phyloP scores from a whole-genome alignment of 2,329 filamentous ascomycete genomes.

The Aspergillus sergii region DNA sequence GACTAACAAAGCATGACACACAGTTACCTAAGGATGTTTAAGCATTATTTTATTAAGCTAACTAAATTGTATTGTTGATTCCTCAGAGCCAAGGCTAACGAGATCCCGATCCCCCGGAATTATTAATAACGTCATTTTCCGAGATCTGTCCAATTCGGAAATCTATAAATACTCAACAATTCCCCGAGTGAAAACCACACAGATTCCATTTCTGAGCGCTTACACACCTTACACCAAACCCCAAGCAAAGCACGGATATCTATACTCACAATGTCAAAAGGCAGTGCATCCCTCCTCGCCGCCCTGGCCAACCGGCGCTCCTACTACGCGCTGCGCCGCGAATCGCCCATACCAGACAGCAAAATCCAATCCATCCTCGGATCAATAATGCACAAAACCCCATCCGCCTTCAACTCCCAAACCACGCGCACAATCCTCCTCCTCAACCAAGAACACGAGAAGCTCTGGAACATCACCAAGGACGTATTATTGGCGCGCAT shows the following conservation, averaged over 20 bases:
- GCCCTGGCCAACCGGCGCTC: conserved; percentile 28
- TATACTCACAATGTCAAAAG: background rate
- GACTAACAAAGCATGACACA: background rate
- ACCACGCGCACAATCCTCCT: conserved; percentile 74
- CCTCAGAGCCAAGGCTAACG: background rate
- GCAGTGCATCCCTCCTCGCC: conserved; percentile 16
- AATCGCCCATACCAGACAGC: conserved; percentile 32
- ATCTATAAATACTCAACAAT: background rate
- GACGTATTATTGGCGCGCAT: conserved; percentile 63
- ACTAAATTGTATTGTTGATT: background rate
- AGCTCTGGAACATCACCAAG: conserved; percentile 73
- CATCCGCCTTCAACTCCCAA: conserved; percentile 82
- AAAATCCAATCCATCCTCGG: conserved; percentile 32
- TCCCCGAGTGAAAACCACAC: too few species aligned
- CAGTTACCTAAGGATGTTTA: background rate
- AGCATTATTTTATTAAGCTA: background rate
- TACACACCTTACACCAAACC: too few species aligned
- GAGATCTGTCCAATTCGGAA: background rate
- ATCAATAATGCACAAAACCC: conserved; percentile 62
- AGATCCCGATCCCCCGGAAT: background rate
- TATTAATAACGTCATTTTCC: too few species aligned
- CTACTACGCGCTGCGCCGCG: conserved; percentile 30
- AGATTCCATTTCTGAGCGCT: too few species aligned
- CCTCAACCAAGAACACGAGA: conserved; percentile 76
- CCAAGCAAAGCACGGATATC: too few species aligned